Evolutionary conservation across 495 filamentous ascomycete genomes (phyloP), one percentile per base, ranked within the genome.

Genomic region (Aspergillus bridgeri): DNA sequence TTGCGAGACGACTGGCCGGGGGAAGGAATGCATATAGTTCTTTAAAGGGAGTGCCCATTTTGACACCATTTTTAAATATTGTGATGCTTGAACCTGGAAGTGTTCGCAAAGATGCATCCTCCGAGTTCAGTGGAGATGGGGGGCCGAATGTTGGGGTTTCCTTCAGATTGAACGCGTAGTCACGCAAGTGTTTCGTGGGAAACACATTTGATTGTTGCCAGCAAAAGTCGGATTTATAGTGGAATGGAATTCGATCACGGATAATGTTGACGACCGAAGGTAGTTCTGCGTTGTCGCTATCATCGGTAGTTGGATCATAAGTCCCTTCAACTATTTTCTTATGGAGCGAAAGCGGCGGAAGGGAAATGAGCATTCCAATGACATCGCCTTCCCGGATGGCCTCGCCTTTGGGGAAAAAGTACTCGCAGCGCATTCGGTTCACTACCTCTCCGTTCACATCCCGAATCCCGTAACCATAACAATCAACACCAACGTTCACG

Each of bases 131-230:
- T 62, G 64, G 81, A 67, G 65, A 85, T 63, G 48, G 89, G 74
- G 23, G 87, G 74, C 74, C 76, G 48, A 74, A 77, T 8, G 73
- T 75, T 5, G 73, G 75, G 0, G 74, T 77, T 51, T 78, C 75
- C 57, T 77, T 79, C 20, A 78, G 66, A 42, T 80, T 78, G 57
- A 76, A 79, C 6, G 75, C 75, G 48, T 78, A 78, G 54, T 93
- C 87, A 60, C 96, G 93, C 20, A 97, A 83, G 47, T 94, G 88
- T 72, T 97, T 97, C 2, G 88, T 87, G 2, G 89, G 74, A 60
- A 89, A 88, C 67, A 96, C 93, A 65, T 97, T 95, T 58, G 92
- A 92, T 66, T 92, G 88, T 69, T 98, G 95, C 74, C 96, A 96
- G 74, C 92, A 96, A 51, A 91, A 86, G 68, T 94, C 89, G 51